These are phyloP conservation scores for Dendrocalamus sinicus DNA, from an alignment of 176 grass and related monocot species.

Conservation along the genomic window DNA sequence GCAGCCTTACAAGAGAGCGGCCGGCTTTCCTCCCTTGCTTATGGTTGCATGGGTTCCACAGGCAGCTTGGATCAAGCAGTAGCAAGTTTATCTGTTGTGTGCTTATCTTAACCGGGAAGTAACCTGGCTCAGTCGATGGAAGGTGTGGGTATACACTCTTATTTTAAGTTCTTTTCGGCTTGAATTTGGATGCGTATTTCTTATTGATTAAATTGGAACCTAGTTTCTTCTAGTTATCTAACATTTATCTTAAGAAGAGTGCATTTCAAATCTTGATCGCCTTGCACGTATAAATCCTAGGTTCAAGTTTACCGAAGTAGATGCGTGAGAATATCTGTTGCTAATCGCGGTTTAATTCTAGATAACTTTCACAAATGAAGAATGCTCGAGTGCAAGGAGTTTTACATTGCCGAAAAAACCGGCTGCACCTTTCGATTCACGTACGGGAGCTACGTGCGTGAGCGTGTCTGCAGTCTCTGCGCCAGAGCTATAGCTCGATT, in stretches of 20 bases:
- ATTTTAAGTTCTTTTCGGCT: too few species aligned
- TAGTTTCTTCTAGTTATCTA: too few species aligned
- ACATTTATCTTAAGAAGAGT: too few species aligned
- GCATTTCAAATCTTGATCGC: too few species aligned
- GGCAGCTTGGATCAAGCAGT: too few species aligned
- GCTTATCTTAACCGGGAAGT: too few species aligned
- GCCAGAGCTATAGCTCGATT: not conserved
- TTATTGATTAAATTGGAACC: too few species aligned
- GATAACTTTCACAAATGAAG: not conserved
- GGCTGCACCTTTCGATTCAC: not conserved
- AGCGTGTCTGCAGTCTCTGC: not conserved
- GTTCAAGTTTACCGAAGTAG: not conserved
- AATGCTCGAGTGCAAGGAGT: not conserved
- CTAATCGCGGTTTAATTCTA: not conserved
- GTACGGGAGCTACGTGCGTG: not conserved
- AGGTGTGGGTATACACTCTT: too few species aligned
- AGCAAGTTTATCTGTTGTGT: too few species aligned
- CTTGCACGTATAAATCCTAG: not conserved
- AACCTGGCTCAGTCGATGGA: too few species aligned
- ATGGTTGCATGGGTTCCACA: too few species aligned
- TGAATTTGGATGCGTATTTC: too few species aligned
- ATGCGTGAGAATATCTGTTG: not conserved
- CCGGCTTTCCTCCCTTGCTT: not conserved
- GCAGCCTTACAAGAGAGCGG: conserved; percentile 31
- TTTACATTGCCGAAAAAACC: not conserved